phyloP scores from a whole-genome alignment of 371 early-diverging fungal genomes.

The Haplosporangium sp. region DNA sequence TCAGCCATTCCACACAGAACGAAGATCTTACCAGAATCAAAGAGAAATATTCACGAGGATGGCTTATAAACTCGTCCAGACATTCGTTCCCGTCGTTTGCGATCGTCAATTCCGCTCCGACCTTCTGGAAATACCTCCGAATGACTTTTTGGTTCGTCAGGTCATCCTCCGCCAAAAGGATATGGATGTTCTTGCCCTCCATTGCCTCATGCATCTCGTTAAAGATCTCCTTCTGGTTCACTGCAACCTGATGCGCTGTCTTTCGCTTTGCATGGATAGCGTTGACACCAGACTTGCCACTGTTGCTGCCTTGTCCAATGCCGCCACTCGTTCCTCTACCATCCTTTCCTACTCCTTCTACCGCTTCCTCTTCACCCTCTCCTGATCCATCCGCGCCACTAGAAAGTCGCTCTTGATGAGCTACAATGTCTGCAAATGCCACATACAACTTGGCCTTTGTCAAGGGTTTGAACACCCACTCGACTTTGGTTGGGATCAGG shows the following conservation, averaged over 20 bases:
- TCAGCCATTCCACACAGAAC: neutral
- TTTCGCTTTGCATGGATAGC: conserved; percentile 29
- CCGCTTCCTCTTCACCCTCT: conserved; percentile 3
- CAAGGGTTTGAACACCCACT: conserved; percentile 72
- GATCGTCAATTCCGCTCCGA: conserved; percentile 64
- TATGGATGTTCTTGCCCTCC: conserved; percentile 37
- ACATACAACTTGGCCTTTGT: conserved; percentile 65
- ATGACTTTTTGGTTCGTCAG: conserved; percentile 72
- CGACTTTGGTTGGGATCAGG: conserved; percentile 58
- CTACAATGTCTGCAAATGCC: conserved; percentile 61
- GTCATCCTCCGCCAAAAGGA: conserved; percentile 64
- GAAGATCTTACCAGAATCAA: conserved; percentile 58
- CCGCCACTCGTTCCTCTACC: neutral
- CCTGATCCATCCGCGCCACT: neutral
- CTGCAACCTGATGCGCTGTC: conserved; percentile 59
- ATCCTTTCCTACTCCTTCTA: neutral
- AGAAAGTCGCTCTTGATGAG: conserved; percentile 20
- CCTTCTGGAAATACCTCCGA: conserved; percentile 60
- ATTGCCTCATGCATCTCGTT: conserved; percentile 65
- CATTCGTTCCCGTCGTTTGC: conserved; percentile 68
- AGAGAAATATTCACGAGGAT: conserved; percentile 61
- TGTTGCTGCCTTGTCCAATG: neutral
- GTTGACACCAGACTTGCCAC: neutral
- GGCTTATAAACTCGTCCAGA: conserved; percentile 58
- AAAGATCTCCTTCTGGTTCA: conserved; percentile 67